These are phyloP conservation scores for Thymus quinquecostatus DNA, from an alignment of 257 asterid species.

Conservation along the genomic window DNA sequence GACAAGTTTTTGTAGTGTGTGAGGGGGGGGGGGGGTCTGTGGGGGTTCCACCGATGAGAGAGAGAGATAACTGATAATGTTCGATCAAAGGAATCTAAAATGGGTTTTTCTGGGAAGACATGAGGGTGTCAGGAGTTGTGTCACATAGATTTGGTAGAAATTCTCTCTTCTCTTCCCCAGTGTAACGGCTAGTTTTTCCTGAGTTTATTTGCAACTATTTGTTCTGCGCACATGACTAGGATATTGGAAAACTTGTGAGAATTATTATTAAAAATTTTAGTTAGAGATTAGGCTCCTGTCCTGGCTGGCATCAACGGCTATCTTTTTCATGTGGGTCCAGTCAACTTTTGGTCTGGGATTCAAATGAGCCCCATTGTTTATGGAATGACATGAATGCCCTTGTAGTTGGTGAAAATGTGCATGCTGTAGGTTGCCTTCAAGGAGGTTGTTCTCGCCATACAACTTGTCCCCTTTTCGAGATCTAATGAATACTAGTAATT, in stretches of 20 bases:
- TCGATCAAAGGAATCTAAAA: constrained; percentile 33
- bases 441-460: constrained; percentile 38
- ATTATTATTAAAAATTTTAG: not conserved
- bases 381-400: constrained; percentile 29
- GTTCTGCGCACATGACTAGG: constrained; percentile 39
- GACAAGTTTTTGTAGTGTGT: constrained; percentile 42
- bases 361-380: constrained; percentile 1
- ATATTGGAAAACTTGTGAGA: constrained; percentile 34
- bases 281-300: constrained; percentile 39
- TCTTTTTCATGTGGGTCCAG: constrained; percentile 58
- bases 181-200: constrained; percentile 80
- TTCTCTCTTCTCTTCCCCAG: constrained; percentile 14
- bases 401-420: not conserved
- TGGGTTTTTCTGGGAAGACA: constrained; percentile 35
- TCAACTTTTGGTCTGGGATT: constrained; percentile 20
- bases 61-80: not conserved
- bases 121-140: constrained; percentile 29
- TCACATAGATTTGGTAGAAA: constrained; percentile 26
- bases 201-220: constrained; percentile 40
- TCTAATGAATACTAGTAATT: constrained; percentile 1
- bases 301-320: constrained; percentile 59
- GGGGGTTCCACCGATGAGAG: not conserved
- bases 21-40: not conserved
- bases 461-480: constrained; percentile 23
- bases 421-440: not conserved